Base-by-base conservation (phyloP, 768 basidiomycete genomes). In the Russula brevipes region DNA sequence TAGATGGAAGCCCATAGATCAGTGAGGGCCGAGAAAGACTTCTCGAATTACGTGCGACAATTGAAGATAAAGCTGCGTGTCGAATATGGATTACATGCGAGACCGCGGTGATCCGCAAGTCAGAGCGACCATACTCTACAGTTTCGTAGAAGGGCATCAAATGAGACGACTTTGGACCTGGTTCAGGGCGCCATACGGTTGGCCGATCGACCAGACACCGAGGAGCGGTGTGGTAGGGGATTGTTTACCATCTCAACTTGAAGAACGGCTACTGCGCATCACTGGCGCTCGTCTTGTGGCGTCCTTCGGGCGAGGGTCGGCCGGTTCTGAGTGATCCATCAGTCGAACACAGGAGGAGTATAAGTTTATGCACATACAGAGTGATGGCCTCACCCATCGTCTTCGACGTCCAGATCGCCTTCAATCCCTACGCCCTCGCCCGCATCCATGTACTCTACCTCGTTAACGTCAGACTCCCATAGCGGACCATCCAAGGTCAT, bases 331-430 rank as follows among this genome's bases (percentile, higher is more conserved):
- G 44, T 31, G 5, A 56, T 17, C 19, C 4, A 11, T 44, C 42
- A 44, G 41, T 35, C 24, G 11, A 24, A n/a, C 31, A 56, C 41
- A 10, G 42, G 3, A 55, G 9, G 19, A 19, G 5, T 5, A 24
- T 7, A 35, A 47, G 7, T 47, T 24, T 10, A 49, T 11, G n/a
- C 24, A 8, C 45, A 11, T n/a, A 39, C 47, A 44, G 9, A 11
- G 31, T 24, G 39, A 19, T 2, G 33, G 11, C 12, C 54, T 54
- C 35, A 60, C 5, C 58, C 65, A n/a, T 68, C 61, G 1, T 68
- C 68, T 2, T 69, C 68, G 16, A 69, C 49, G n/a, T 69, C 68
- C 19, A 69, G 53, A 68, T 69, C 68, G 35, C 68, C 68, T 53
- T 69, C 68, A 42, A 69, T 54, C 11, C 68, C 68, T 3, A 45